These are phyloP conservation scores for Aspergillus flavus DNA, from an alignment of 2,329 filamentous ascomycete species.

Conservation along the genomic window DNA sequence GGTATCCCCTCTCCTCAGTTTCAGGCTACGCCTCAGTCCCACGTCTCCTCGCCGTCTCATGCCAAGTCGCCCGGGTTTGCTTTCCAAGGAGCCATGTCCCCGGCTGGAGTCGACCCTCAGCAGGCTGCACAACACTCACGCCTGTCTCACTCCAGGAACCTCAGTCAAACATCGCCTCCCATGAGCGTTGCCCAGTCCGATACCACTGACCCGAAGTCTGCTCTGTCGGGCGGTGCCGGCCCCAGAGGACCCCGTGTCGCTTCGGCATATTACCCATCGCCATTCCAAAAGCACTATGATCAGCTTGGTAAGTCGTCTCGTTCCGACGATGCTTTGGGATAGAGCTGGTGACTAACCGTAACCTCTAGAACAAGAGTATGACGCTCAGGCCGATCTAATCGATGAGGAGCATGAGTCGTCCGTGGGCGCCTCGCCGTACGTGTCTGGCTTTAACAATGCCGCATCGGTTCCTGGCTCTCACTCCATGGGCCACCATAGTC, in stretches of 20 bases:
- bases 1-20: conserved; percentile 67
- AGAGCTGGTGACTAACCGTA: not conserved
- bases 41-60: conserved; percentile 67
- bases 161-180: conserved; percentile 37
- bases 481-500: conserved; percentile 44
- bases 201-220: conserved; percentile 36
- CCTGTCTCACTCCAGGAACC: conserved; percentile 42
- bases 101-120: conserved; percentile 60
- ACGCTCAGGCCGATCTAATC: conserved; percentile 84
- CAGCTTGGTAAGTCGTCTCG: conserved; percentile 83
- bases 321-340: conserved; percentile 32
- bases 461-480: conserved; percentile 46
- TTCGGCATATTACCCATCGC: conserved; percentile 74
- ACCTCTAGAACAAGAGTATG: conserved; percentile 90
- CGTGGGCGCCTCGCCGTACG: conserved; percentile 69
- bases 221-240: conserved; percentile 29
- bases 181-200: conserved; percentile 43
- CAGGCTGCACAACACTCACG: conserved; percentile 45
- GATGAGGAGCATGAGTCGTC: conserved; percentile 77
- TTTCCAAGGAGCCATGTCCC: conserved; percentile 63
- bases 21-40: conserved; percentile 80
- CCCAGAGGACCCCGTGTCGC: conserved; percentile 41
- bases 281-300: conserved; percentile 92
- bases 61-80: conserved; percentile 65
- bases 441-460: conserved; percentile 49